Evolutionary conservation across 1,139 yeast species (phyloP).

Genomic region (Chernovozyma sophiae-reginae): DNA sequence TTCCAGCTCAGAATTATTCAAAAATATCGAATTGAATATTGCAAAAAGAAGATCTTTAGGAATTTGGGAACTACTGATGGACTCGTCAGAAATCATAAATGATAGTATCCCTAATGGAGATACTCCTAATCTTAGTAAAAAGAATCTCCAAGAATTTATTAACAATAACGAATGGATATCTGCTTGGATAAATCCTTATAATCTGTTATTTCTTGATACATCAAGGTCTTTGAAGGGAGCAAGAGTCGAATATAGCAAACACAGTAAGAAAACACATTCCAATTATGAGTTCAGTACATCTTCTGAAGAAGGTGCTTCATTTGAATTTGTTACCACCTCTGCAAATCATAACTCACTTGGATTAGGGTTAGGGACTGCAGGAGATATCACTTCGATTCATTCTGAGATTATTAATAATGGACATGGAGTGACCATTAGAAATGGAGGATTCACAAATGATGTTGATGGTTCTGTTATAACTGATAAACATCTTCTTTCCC

Average conservation of each 20-base stretch:
- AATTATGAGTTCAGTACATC: neutral
- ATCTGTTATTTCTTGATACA: constrained; percentile 20
- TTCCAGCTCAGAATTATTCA: constrained; percentile 20
- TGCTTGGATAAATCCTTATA: constrained; percentile 33
- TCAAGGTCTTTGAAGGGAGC: neutral
- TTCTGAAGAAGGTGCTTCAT: constrained; percentile 1
- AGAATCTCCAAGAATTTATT: constrained; percentile 28
- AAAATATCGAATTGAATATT: constrained; percentile 24
- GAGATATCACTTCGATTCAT: constrained; percentile 41
- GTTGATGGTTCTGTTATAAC: constrained; percentile 18
- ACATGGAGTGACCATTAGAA: constrained; percentile 5
- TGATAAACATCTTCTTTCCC: constrained; percentile 15
- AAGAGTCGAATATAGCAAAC: constrained; percentile 4
- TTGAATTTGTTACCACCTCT: neutral
- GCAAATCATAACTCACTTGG: constrained; percentile 11
- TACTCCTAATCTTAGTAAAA: constrained; percentile 13
- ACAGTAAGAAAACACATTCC: neutral
- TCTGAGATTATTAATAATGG: constrained; percentile 27
- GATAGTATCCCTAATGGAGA: neutral
- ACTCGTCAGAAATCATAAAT: constrained; percentile 6
- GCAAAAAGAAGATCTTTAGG: constrained; percentile 22
- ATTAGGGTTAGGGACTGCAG: constrained; percentile 39
- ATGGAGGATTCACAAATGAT: constrained; percentile 4
- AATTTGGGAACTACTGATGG: constrained; percentile 30
- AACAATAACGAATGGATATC: constrained; percentile 27